Base-by-base conservation (phyloP, 371 early-diverging fungal genomes). In the Rhizomucor miehei region DNA sequence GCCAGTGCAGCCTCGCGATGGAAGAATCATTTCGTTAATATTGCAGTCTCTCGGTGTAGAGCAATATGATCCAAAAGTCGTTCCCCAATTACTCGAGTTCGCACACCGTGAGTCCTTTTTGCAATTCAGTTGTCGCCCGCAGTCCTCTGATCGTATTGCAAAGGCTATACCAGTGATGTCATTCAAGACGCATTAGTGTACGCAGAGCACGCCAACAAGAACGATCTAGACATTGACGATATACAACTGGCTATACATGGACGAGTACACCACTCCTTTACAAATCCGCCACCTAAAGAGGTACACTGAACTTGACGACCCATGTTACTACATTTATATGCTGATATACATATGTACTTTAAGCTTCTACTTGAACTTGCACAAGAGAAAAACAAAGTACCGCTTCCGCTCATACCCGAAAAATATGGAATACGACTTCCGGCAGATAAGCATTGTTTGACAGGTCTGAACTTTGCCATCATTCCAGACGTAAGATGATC, bases 1-100 rank as follows among this genome's bases (percentile, higher is more conserved):
- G 29, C 57, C 59, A 39, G 36, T 56, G 16, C 67, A 68, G 47
- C 99, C 99, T 12, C 77, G 93, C 25, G 94, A 96, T 71, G 95
- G 95, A 20, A 88, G 91, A 75, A 85, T 98, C 20, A 87, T 99
- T 52, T 90, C 95, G 1, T 73, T 99, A 50, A 85, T 99, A 29
- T 71, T 99, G 36, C 87, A 93, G 61, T 89, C 95, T 2, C 80
- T 92, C 24, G 98, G 93, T 10, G 89, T 99, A 16, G 89, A 93
- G 51, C 97, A 98, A 54, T 97, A 92, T 66, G 98, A 98, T 63
- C 97, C 98, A 10, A 89, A 92, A 69, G 99, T 99, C 8, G 89
- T 98, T 38, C 90, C 92, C 52, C 98, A 97, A 71, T 75, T 99
- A 45, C 77, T 98, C 14, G 99, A 99, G 79, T 96, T 98, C 67